A percentile compares a stretch with the other conserved stretches of the same genome.
Evolutionary conservation across 257 asterid genomes (phyloP).

Genomic region (Lycium ferocissimum): DNA sequence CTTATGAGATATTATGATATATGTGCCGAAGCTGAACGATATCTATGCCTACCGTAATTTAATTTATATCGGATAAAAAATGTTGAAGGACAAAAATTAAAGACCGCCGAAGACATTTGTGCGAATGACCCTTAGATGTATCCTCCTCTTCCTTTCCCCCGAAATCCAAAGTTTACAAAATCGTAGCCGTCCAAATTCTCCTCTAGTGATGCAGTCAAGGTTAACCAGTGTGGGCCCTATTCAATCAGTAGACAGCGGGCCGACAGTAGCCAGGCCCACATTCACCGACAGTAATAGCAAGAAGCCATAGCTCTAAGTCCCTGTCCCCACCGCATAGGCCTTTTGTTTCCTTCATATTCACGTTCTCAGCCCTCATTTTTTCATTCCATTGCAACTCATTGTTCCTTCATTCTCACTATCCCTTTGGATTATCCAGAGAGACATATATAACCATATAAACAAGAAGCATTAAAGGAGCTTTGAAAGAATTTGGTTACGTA

Average conservation of each 20-base stretch:
- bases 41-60: too few relatives aligned
- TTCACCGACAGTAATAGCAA: constrained; percentile 41
- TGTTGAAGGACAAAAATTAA: too few relatives aligned
- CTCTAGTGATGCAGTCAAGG: constrained; percentile 16
- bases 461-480: neutral
- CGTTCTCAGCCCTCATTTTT: constrained; percentile 43
- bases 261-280: constrained; percentile 33
- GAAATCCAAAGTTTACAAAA: constrained; percentile 1
- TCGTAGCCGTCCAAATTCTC: constrained; percentile 37
- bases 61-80: too few relatives aligned
- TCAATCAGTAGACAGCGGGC: constrained; percentile 25
- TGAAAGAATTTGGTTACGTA: neutral
- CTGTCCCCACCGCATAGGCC: constrained; percentile 54
- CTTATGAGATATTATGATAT: too few relatives aligned
- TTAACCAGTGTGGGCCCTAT: constrained; percentile 28
- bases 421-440: neutral
- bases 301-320: constrained; percentile 30
- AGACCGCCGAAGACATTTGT: too few relatives aligned
- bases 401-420: neutral
- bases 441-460: neutral
- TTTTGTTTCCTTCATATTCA: constrained; percentile 95
- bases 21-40: too few relatives aligned
- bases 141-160: too few relatives aligned
- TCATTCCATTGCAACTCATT: constrained; percentile 31
- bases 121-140: too few relatives aligned